Conservation (phyloP, 2,329 filamentous ascomycete species). For the Ophiocordyceps camponoti-floridani region DNA sequence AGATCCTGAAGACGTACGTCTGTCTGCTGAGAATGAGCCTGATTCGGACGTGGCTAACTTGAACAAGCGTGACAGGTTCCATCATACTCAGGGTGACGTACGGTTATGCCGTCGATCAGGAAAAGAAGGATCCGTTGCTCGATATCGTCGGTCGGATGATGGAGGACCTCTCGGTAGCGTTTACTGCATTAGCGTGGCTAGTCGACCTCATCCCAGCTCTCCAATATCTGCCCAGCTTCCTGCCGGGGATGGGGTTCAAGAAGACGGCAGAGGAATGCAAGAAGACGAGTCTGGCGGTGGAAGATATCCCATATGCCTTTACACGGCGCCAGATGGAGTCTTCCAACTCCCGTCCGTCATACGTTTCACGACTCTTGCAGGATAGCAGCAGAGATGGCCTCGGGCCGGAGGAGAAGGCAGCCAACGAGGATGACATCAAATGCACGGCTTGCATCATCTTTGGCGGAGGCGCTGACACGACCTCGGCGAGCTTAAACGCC, state of each 20-base stretch:
- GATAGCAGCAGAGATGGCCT: neutral
- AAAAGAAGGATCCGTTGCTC: slow-evolving; percentile 12
- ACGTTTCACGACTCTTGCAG: neutral
- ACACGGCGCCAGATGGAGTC: neutral
- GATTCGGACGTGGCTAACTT: neutral
- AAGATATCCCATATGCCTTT: neutral
- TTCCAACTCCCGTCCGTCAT: neutral
- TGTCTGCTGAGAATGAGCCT: no score
- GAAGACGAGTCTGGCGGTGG: neutral
- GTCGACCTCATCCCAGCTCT: slow-evolving; percentile 15
- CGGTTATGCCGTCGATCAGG: slow-evolving; percentile 13
- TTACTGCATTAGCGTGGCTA: slow-evolving; percentile 12
- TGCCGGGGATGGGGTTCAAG: slow-evolving; percentile 14
- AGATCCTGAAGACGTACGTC: slow-evolving; percentile 12
- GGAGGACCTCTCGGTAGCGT: slow-evolving; percentile 9
- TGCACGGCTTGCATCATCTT: slow-evolving; percentile 1
- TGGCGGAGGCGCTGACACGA: slow-evolving; percentile 5
- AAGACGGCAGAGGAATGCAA: slow-evolving; percentile 6
- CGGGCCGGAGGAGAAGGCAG: neutral
- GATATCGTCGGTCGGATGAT: slow-evolving; percentile 12
- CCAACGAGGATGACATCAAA: slow-evolving; percentile 1
- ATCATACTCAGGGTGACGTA: slow-evolving; percentile 6
- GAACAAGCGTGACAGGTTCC: neutral
- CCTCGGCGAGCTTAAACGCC: neutral
- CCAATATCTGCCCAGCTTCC: slow-evolving; percentile 10